A percentile compares a stretch with the other conserved stretches of the same genome.
Evolutionary conservation across 768 basidiomycete genomes (phyloP).

Genomic region (Amanita pallidorosea): DNA sequence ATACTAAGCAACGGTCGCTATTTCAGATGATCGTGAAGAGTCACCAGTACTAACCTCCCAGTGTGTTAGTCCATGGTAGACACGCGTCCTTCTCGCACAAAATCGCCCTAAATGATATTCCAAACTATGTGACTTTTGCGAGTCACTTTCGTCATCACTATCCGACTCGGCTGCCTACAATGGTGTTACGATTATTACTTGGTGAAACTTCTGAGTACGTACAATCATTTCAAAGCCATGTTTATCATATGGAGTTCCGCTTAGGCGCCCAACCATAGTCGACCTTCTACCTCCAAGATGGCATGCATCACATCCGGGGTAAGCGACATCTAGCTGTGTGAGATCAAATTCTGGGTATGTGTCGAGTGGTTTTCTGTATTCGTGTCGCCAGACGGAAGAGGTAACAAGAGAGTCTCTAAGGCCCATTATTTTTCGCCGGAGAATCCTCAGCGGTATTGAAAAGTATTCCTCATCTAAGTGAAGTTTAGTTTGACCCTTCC

Average conservation of each 20-base stretch:
- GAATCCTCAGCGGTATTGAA: slow-evolving; percentile 51
- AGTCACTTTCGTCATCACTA: slow-evolving; percentile 10
- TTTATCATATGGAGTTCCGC: slow-evolving; percentile 62
- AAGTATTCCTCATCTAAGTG: slow-evolving; percentile 57
- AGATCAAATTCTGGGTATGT: slow-evolving; percentile 57
- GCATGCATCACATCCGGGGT: slow-evolving; percentile 75
- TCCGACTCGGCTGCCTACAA: not conserved
- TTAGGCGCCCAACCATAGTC: slow-evolving; percentile 47
- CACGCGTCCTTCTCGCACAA: slow-evolving; percentile 56
- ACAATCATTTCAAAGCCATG: slow-evolving; percentile 43
- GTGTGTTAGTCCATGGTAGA: slow-evolving; percentile 66
- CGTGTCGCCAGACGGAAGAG: slow-evolving; percentile 75
- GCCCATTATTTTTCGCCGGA: slow-evolving; percentile 61
- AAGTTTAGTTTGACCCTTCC: not conserved
- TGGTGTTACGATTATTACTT: not conserved
- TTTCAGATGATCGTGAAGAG: not conserved
- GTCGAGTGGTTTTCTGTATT: slow-evolving; percentile 56
- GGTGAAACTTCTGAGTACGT: not conserved
- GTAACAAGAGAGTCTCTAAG: slow-evolving; percentile 67
- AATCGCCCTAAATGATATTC: slow-evolving; percentile 69
- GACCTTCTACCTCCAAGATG: slow-evolving; percentile 63
- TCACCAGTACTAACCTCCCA: slow-evolving; percentile 60
- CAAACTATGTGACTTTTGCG: slow-evolving; percentile 13
- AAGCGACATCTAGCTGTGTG: slow-evolving; percentile 37
- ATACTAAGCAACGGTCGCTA: slow-evolving; percentile 32